phyloP scores from a whole-genome alignment of 768 basidiomycete genomes.

The Pholiota conissans region DNA sequence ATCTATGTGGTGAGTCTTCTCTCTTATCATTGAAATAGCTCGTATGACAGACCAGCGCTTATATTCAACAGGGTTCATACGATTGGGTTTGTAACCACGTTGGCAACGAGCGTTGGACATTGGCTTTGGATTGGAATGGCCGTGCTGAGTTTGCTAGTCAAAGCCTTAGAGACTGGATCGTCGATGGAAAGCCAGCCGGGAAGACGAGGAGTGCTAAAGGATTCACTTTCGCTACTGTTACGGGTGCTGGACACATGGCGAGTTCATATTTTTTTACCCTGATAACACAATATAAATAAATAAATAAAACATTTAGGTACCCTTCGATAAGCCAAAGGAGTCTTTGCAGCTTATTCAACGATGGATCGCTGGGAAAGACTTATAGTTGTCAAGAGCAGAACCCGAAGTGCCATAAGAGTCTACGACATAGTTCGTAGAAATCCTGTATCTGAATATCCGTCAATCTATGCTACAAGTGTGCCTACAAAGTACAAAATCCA shows the following conservation, averaged over 20 bases:
- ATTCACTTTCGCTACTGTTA: conserved; percentile 64
- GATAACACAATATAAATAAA: too few species aligned
- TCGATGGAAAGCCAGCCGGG: conserved; percentile 46
- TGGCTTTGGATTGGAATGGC: conserved; percentile 72
- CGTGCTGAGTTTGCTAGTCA: conserved; percentile 37
- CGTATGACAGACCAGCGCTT: too few species aligned
- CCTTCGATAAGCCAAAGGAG: conserved; percentile 63
- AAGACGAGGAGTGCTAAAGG: conserved; percentile 40
- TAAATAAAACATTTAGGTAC: conserved; percentile 44
- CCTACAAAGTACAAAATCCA: too few species aligned
- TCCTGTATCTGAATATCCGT: too few species aligned
- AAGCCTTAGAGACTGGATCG: conserved; percentile 58
- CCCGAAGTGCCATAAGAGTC: too few species aligned
- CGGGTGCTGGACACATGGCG: conserved; percentile 76
- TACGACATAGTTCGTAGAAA: too few species aligned
- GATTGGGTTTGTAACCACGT: conserved; percentile 81
- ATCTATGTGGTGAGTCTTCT: conserved; percentile 48
- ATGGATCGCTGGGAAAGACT: conserved; percentile 32
- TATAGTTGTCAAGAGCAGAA: neutral
- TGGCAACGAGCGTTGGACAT: conserved; percentile 73
- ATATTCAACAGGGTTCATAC: conserved; percentile 45
- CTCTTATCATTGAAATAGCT: too few species aligned
- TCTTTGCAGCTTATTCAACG: conserved; percentile 48
- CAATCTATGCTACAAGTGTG: too few species aligned
- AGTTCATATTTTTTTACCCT: conserved; percentile 15